Evolutionary conservation across 2,329 filamentous ascomycete species (phyloP).

Genomic region (Calonectria ilicicola): DNA sequence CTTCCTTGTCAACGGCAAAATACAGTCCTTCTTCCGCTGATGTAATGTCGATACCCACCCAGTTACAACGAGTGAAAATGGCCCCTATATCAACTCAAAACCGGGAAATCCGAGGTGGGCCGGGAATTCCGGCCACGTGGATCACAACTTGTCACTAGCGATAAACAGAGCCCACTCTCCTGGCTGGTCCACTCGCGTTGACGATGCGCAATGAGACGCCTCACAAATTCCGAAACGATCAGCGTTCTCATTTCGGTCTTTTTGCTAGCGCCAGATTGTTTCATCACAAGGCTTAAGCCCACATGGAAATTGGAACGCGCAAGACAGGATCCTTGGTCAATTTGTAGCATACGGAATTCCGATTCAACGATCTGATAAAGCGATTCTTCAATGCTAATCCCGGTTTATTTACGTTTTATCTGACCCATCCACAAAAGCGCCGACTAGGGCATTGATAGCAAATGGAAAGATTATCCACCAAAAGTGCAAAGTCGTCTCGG

Average conservation of each 20-base stretch:
- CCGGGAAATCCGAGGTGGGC: neutral
- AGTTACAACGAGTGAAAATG: neutral
- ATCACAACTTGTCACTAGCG: neutral
- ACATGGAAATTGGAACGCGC: neutral
- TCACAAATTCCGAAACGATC: neutral
- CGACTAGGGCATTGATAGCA: no score
- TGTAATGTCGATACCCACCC: neutral
- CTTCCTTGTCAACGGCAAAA: neutral
- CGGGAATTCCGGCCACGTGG: neutral
- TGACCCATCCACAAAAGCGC: no score
- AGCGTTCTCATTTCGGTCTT: neutral
- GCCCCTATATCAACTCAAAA: neutral
- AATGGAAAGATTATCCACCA: no score
- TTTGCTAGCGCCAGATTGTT: neutral
- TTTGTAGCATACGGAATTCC: neutral
- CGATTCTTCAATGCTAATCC: neutral
- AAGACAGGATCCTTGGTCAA: neutral
- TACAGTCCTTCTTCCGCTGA: neutral
- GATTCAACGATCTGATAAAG: neutral
- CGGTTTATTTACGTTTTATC: no score
- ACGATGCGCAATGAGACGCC: neutral
- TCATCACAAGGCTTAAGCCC: neutral
- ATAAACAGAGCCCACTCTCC: neutral
- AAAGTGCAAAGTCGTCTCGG: no score
- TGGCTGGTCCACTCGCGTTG: neutral